Evolutionary conservation across 2,329 filamentous ascomycete genomes (phyloP), one percentile per base, ranked within the genome.

Genomic region (Lanzia echinophila): DNA sequence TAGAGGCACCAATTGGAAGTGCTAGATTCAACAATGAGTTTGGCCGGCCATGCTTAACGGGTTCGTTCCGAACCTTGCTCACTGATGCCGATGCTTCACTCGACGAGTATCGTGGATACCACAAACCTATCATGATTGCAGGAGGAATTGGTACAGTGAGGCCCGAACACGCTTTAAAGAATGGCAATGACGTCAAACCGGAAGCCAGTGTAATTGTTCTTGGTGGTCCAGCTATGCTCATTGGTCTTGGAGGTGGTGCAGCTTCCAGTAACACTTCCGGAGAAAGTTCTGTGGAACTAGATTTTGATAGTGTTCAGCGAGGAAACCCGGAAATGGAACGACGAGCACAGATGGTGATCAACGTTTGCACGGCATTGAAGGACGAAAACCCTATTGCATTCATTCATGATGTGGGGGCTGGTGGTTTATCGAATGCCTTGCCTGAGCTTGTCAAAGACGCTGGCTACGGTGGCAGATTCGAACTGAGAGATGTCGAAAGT

Each of bases 11-110:
- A 0, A 94, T 99, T 63, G 94, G 94, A 34, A 94, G 88, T 64
- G 94, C 94, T 48, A 84, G 89, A 19, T 97, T 95, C 77, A 97
- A 97, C 76, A 99, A 99, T 67, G 94, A 96, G 67, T 99, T 97
- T 65, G 94, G 94, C 24, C 82, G 94, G 36, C 92, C 94, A 34
- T 90, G 86, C 66, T 86, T 95, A 12, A 81, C 86, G 2, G 94
- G 94, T 20, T 92, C 90, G 67, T 99, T 99, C 77, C 81, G 92
- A 57, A 99, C 94, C 1, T 79, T 99, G 36, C 82, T 95, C 31
- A 87, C 85, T 42, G 78, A 83, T 54, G 78, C 87, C 31, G 78
- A 75, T 43, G 76, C 81, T 53, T 81, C 80, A 39, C 75, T 79
- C 56, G 73, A 76, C 47, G 67, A 65, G 1, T 78, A 77, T 19